Base-by-base conservation (phyloP, 2,329 filamentous ascomycete genomes). In the Penicillium sp. region DNA sequence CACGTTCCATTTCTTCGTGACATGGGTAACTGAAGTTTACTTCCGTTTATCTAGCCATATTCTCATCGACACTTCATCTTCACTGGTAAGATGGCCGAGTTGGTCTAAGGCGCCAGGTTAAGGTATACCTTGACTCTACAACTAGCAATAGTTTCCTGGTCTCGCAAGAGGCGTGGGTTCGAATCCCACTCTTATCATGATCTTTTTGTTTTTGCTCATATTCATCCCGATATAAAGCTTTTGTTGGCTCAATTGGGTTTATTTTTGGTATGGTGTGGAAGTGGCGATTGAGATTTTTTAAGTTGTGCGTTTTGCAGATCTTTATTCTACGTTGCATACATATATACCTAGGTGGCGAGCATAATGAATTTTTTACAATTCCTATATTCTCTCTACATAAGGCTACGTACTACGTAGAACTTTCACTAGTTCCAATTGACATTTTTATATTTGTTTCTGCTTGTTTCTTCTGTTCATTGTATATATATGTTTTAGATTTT, bases 71-170 rank as follows among this genome's bases (percentile, higher is more conserved):
- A 5, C n/a, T 13, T 1, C 41, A 52, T 33, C 29, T 31, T 31
- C 31, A 33, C 12, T 41, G 67, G 67, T 64, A 69, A 69, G 67
- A 69, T 69, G 67, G 67, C 67, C 67, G 67, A 69, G 67, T 69
- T 69, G 67, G 67, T 69, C 67, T 58, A 69, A 68, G 67, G 67
- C 67, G 67, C 67, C 66, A 69, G 67, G 67, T 69, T 69, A 69
- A 69, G 67, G 67, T 65, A 50, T 47, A 67, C 65, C 66, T 68
- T 68, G 58, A 64, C 64, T 56, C 54, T 12, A 55, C 17, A 40
- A 56, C 54, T 56, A 51, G 50, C 37, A 29, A 29, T 51, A 56
- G 54, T 56, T 56, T 56, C 54, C 54, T 56, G 54, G 43, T 54
- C 51, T 54, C 51, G 51, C 10, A 48, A 48, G 51, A 27, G 51